These are phyloP conservation scores for Solanum lycopersicoides DNA, from an alignment of 257 asterid species.

Conservation along the genomic window DNA sequence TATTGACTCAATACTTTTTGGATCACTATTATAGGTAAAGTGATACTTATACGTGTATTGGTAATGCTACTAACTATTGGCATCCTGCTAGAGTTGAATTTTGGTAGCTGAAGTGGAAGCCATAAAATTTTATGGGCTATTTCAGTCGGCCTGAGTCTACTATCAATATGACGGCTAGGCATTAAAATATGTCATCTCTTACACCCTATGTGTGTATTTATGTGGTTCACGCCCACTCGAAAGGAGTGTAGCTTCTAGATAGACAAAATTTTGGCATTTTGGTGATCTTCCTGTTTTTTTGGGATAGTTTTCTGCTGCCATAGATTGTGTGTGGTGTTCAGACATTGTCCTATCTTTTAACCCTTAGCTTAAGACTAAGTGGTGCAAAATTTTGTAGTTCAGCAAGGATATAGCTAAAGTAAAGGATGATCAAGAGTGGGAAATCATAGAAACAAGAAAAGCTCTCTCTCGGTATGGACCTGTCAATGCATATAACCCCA, in stretches of 20 bases:
- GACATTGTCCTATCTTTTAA: not conserved
- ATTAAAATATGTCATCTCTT: not conserved
- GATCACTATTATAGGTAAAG: not conserved
- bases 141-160: not conserved
- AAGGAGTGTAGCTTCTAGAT: not conserved
- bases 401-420: constrained; percentile 94
- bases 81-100: not conserved
- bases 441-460: constrained; percentile 73
- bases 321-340: not conserved
- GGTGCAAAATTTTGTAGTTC: constrained; percentile 13
- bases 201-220: not conserved
- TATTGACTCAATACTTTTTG: not conserved
- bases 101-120: not conserved
- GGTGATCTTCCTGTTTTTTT: not conserved
- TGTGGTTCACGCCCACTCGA: not conserved
- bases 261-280: not conserved
- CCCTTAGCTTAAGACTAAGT: not conserved
- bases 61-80: not conserved
- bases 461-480: constrained; percentile 85
- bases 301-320: not conserved
- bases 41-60: not conserved
- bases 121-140: not conserved
- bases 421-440: constrained; percentile 93
- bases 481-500: constrained; percentile 67
- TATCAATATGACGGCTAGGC: not conserved